These are phyloP conservation scores for Solanum chiquidenum DNA, from an alignment of 257 asterid genomes.

Conservation along the genomic window DNA sequence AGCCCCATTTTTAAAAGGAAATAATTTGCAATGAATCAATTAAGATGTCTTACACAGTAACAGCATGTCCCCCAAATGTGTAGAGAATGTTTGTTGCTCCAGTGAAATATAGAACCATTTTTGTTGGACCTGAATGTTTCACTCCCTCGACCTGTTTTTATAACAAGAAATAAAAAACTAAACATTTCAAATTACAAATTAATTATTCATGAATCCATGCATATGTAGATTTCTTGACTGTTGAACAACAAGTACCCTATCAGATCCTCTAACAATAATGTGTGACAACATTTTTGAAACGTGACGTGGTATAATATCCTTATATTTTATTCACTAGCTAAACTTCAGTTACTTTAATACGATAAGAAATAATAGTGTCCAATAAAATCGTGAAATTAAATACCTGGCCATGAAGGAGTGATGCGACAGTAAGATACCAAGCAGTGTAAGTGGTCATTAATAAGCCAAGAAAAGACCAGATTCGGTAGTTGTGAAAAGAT, in stretches of 20 bases:
- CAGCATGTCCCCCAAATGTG: conserved; percentile 97
- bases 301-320: too few species aligned
- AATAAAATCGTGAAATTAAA: not conserved
- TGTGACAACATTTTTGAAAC: too few species aligned
- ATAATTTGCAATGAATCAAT: not conserved
- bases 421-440: conserved; percentile 88
- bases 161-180: not conserved
- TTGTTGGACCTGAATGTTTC: conserved; percentile 69
- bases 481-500: conserved; percentile 78
- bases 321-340: too few species aligned
- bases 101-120: conserved; percentile 76
- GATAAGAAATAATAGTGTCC: not conserved
- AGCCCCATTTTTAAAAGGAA: not conserved
- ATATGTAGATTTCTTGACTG: not conserved
- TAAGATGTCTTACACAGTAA: conserved; percentile 67
- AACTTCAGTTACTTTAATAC: not conserved
- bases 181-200: not conserved
- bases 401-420: conserved; percentile 89
- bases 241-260: not conserved
- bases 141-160: conserved; percentile 54
- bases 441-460: conserved; percentile 95
- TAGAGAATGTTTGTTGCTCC: conserved; percentile 92
- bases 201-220: not conserved
- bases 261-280: too few species aligned
- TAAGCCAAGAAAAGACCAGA: conserved; percentile 88